A percentile compares a stretch with the other conserved stretches of the same genome.
These are phyloP conservation scores for Ustilago cynodontis DNA, from an alignment of 1,284 basidiomycete species.

Conservation along the genomic window DNA sequence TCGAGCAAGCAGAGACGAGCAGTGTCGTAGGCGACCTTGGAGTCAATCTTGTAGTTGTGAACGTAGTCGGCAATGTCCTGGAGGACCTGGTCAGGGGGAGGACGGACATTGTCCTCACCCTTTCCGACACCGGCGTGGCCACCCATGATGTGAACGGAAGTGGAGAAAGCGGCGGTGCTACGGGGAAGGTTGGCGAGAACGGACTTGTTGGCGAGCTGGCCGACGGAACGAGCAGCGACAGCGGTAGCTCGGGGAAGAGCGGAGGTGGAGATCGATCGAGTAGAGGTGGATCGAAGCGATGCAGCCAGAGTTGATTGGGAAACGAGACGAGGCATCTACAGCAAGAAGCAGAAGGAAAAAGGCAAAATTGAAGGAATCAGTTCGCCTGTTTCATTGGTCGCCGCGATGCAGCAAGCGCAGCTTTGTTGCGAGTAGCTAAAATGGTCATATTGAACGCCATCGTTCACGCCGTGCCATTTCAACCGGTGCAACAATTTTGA, in stretches of 20 bases:
- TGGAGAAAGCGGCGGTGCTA: slow-evolving; percentile 51
- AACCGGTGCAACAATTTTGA: not conserved
- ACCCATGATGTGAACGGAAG: slow-evolving; percentile 53
- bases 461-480: not conserved
- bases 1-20: slow-evolving; percentile 68
- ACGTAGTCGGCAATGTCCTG: slow-evolving; percentile 67
- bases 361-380: not conserved
- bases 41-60: slow-evolving; percentile 66
- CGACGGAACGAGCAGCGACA: slow-evolving; percentile 40
- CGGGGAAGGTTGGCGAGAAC: slow-evolving; percentile 30
- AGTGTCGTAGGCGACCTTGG: slow-evolving; percentile 67
- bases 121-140: slow-evolving; percentile 58
- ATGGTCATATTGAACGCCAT: not conserved
- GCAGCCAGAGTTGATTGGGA: slow-evolving; percentile 53
- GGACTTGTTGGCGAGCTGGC: slow-evolving; percentile 25
- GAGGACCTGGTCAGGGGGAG: slow-evolving; percentile 63
- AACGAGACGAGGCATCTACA: slow-evolving; percentile 59
- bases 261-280: slow-evolving; percentile 56
- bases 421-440: too few species aligned
- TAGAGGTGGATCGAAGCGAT: slow-evolving; percentile 52
- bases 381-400: not conserved
- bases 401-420: not conserved
- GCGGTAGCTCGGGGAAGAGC: slow-evolving; percentile 40
- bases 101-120: slow-evolving; percentile 68
- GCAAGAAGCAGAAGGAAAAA: not conserved